Conservation (phyloP, 768 basidiomycete genomes). For the Neoboletus brunneissimus region DNA sequence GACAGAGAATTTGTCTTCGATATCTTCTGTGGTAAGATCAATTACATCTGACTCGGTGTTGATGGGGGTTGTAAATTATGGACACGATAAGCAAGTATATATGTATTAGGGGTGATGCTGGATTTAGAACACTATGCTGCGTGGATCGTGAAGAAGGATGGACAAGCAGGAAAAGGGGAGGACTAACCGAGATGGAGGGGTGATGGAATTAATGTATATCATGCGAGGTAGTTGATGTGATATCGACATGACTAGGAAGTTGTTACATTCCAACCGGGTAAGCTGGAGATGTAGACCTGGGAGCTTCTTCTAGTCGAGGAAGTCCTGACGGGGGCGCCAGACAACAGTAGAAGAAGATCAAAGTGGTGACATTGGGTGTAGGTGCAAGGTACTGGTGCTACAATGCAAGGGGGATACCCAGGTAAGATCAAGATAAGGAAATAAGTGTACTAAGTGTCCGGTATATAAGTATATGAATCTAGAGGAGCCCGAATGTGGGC, state of each 20-base stretch:
- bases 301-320: no score
- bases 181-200: constrained; percentile 15
- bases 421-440: no score
- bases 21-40: constrained; percentile 25
- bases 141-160: constrained; percentile 1
- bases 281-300: no score
- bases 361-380: no score
- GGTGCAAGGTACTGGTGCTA: no score
- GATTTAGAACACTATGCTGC: constrained; percentile 5
- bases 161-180: neutral
- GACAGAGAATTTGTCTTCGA: constrained; percentile 16
- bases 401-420: no score
- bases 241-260: constrained; percentile 7
- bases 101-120: constrained; percentile 2
- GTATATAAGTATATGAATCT: no score
- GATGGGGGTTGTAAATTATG: constrained; percentile 1
- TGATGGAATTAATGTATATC: constrained; percentile 2
- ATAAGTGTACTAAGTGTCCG: no score
- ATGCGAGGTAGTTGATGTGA: constrained; percentile 5
- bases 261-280: no score
- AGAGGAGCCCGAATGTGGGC: no score
- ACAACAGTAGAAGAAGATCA: no score
- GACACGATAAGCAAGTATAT: constrained; percentile 4
- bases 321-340: no score
- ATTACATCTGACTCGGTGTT: constrained; percentile 13